phyloP scores from a whole-genome alignment of 164 flowering plant species.

The Echeveria elegans region DNA sequence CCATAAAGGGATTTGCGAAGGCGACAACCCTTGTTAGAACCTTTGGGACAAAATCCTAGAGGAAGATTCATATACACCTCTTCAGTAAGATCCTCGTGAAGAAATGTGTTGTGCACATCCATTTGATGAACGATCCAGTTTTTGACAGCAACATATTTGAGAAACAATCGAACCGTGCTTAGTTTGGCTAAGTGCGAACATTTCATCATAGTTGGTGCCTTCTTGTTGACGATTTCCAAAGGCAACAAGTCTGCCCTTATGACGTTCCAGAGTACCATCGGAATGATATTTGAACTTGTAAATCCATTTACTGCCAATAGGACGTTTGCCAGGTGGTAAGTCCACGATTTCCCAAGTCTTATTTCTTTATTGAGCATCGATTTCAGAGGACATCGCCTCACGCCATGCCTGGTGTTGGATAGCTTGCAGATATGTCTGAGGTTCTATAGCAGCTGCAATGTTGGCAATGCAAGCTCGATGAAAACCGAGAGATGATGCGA shows the following conservation, averaged over 20 bases:
- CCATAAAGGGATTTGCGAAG: neutral
- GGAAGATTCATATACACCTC: neutral
- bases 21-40: neutral
- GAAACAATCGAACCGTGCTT: neutral
- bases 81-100: neutral
- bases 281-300: neutral
- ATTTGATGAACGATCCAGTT: neutral
- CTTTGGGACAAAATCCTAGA: neutral
- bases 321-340: neutral
- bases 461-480: no score
- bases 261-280: neutral
- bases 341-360: neutral
- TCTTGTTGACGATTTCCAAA: neutral
- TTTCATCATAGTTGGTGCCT: neutral
- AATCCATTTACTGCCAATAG: neutral
- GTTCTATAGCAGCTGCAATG: no score
- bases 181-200: neutral
- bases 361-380: neutral
- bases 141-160: neutral
- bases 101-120: slow-evolving; percentile 6
- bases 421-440: no score
- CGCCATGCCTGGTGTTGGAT: no score
- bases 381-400: neutral
- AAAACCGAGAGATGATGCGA: no score
- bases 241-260: neutral